Percentiles rank a stretch among this genome's conserved stretches.
Evolutionary conservation across 176 grass and related monocot genomes (phyloP).

Genomic region (Leersia perrieri): DNA sequence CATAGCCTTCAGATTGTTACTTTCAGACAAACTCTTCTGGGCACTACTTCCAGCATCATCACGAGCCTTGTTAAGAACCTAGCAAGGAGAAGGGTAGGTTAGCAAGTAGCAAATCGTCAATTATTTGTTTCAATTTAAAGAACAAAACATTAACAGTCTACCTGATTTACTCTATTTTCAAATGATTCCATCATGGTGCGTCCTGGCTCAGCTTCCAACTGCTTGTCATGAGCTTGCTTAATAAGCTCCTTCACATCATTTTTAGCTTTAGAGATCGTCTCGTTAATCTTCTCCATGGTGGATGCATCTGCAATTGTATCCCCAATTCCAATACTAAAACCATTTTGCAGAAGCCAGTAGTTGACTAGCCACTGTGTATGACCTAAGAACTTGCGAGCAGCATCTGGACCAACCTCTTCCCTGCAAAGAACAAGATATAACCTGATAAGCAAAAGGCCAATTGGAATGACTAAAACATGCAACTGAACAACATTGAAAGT

Average conservation of each 20-base stretch:
- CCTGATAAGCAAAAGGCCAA: not conserved
- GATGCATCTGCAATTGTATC: slow-evolving; percentile 96
- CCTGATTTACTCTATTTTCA: slow-evolving; percentile 98
- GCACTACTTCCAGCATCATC: slow-evolving; percentile 98
- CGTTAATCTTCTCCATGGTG: slow-evolving; percentile 92
- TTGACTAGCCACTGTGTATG: slow-evolving; percentile 98
- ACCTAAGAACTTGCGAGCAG: slow-evolving; percentile 93
- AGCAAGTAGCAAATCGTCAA: not conserved
- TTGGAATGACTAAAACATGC: not conserved
- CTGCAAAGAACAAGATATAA: slow-evolving; percentile 43
- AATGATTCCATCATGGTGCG: slow-evolving; percentile 98
- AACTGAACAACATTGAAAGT: not conserved
- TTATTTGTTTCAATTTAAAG: not conserved
- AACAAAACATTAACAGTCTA: slow-evolving; percentile 30
- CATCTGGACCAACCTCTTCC: slow-evolving; percentile 99
- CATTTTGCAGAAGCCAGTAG: slow-evolving; percentile 95
- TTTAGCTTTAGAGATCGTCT: slow-evolving; percentile 82
- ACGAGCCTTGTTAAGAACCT: slow-evolving; percentile 98
- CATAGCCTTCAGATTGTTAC: slow-evolving; percentile 99
- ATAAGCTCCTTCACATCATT: slow-evolving; percentile 95
- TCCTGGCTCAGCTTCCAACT: slow-evolving; percentile 87
- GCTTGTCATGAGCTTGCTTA: slow-evolving; percentile 64
- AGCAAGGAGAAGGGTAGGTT: slow-evolving; percentile 21
- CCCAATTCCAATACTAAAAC: slow-evolving; percentile 96
- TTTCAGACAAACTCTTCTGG: slow-evolving; percentile 96